Evolutionary conservation across 2,329 filamentous ascomycete species (phyloP).

Genomic region (Colletotrichum sp.): DNA sequence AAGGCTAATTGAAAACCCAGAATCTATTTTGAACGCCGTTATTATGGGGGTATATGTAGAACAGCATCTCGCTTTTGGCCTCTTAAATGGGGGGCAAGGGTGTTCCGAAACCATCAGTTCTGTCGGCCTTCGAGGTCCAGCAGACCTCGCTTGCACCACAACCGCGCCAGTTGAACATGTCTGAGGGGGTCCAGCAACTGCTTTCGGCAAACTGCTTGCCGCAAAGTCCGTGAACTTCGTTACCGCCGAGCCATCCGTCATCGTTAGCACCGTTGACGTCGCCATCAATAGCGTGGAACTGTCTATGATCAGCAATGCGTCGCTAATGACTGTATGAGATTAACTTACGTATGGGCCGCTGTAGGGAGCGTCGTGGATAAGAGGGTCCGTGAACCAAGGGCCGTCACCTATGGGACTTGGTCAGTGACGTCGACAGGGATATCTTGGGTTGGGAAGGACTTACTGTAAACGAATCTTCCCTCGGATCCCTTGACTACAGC

Average conservation of each 20-base stretch:
- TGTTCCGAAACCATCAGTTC: not conserved
- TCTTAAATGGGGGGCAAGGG: not conserved
- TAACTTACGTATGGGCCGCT: not conserved
- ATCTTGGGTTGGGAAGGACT: fast-evolving
- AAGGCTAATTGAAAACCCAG: not conserved
- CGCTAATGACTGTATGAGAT: fast-evolving
- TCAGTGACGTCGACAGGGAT: fast-evolving
- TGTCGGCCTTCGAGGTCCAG: not conserved
- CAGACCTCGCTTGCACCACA: not conserved
- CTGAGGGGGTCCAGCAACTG: not conserved
- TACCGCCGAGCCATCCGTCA: not conserved
- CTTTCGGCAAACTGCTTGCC: not conserved
- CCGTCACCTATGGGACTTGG: not conserved
- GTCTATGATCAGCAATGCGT: not conserved
- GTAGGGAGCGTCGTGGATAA: not conserved
- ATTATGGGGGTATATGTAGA: not conserved
- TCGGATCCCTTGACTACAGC: not conserved
- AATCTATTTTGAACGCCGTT: not conserved
- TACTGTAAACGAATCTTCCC: not conserved
- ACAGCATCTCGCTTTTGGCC: not conserved
- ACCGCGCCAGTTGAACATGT: not conserved
- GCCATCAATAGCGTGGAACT: not conserved
- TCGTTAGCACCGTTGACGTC: not conserved
- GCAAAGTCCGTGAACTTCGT: not conserved
- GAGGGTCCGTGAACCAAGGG: not conserved